phyloP scores from a whole-genome alignment of 2,329 filamentous ascomycete genomes.

The Catunica adiposa region DNA sequence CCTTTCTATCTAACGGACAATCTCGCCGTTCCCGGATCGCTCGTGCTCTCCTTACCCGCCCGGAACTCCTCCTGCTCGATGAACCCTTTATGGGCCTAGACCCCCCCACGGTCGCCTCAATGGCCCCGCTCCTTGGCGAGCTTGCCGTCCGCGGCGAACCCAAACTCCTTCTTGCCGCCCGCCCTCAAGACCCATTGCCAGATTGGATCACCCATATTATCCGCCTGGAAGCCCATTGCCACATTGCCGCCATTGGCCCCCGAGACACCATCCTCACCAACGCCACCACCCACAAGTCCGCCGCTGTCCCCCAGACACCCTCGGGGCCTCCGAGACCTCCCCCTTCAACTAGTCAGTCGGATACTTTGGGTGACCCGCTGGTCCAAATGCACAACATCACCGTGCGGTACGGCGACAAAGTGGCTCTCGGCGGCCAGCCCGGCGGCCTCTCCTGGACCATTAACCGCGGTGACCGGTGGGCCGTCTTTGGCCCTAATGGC shows the following conservation, averaged over 20 bases:
- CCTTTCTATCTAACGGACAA: conserved; percentile 87
- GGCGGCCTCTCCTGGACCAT: conserved; percentile 70
- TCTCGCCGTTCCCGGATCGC: conserved; percentile 76
- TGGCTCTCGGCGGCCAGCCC: conserved; percentile 67
- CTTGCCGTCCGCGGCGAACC: conserved; percentile 52
- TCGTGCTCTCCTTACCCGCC: conserved; percentile 60
- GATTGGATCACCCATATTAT: conserved; percentile 80
- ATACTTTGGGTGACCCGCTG: conserved; percentile 56
- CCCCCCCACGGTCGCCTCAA: conserved; percentile 55
- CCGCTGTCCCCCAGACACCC: conserved; percentile 17
- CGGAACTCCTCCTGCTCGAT: conserved; percentile 72
- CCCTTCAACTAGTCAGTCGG: conserved; percentile 28
- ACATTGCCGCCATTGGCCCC: conserved; percentile 47
- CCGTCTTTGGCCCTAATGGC: conserved; percentile 82
- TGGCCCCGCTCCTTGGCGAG: conserved; percentile 54
- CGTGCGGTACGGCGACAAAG: conserved; percentile 63
- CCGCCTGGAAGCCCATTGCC: conserved; percentile 50
- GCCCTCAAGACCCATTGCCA: conserved; percentile 75
- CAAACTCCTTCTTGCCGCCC: conserved; percentile 57
- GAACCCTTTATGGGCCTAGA: conserved; percentile 96
- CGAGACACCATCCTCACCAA: conserved; percentile 45
- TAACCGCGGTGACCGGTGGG: conserved; percentile 71
- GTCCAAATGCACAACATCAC: conserved; percentile 77
- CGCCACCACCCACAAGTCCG: conserved; percentile 28
- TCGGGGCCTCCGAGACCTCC: conserved; percentile 30